phyloP scores from a whole-genome alignment of 208 protist species.

The Crithidia mellificae region DNA sequence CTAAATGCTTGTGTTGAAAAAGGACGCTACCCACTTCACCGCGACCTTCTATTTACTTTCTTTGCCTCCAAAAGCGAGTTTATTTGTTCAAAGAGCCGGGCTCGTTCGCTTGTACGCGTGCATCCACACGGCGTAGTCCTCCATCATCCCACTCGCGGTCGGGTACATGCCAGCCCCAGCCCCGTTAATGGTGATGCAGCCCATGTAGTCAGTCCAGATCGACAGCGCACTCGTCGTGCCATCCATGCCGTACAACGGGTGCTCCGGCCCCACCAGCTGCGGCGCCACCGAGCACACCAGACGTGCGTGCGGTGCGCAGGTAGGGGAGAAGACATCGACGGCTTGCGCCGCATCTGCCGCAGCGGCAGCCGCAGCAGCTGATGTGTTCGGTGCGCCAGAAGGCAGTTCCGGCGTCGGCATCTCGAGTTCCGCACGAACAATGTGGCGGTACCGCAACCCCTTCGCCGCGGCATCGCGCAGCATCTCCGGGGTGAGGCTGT shows the following conservation, averaged over 20 bases:
- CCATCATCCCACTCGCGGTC: constrained; percentile 42
- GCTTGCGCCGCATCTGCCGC: not conserved
- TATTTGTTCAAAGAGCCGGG: not conserved
- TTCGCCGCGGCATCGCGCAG: constrained; percentile 24
- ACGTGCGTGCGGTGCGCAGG: not conserved
- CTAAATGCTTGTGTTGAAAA: too few species aligned
- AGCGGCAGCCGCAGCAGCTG: not conserved
- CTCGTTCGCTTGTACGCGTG: constrained; percentile 4
- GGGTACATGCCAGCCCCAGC: constrained; percentile 42
- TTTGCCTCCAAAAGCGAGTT: too few species aligned
- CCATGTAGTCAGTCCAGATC: constrained; percentile 38
- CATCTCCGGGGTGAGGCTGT: constrained; percentile 35
- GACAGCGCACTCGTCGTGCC: constrained; percentile 39
- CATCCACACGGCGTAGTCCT: constrained; percentile 43
- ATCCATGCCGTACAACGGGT: constrained; percentile 39
- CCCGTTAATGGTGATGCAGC: constrained; percentile 32
- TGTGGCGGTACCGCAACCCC: constrained; percentile 40
- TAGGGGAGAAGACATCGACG: constrained; percentile 12
- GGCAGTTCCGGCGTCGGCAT: not conserved
- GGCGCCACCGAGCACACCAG: constrained; percentile 32
- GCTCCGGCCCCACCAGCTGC: constrained; percentile 28
- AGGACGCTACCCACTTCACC: too few species aligned
- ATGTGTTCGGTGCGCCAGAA: not conserved
- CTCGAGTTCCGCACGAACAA: constrained; percentile 25
- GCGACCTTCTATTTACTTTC: too few species aligned